phyloP scores from a whole-genome alignment of 208 protist species.

The Novymonas esmeraldas region DNA sequence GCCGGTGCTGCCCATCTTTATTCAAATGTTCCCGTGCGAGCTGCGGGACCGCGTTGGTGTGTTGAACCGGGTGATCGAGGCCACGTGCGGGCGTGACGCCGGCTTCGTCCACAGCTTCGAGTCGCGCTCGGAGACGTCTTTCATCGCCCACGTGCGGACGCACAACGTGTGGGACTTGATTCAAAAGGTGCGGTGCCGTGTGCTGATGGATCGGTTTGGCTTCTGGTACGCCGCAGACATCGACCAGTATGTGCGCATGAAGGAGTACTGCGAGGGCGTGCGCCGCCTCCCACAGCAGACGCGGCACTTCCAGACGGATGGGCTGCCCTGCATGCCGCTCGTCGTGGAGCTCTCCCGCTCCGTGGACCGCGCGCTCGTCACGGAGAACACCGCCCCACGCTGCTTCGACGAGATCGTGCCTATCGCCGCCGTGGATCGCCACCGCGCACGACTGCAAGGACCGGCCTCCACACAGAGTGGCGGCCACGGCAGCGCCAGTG shows the following conservation, averaged over 20 bases:
- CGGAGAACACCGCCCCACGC: conserved; percentile 30
- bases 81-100: conserved; percentile 31
- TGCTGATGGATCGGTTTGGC: conserved; percentile 83
- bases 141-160: conserved; percentile 66
- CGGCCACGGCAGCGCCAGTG: not conserved
- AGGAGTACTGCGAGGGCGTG: conserved; percentile 79
- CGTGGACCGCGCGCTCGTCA: conserved; percentile 28
- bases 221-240: conserved; percentile 73
- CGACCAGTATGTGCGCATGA: conserved; percentile 65
- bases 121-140: conserved; percentile 75
- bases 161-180: conserved; percentile 54
- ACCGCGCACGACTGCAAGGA: conserved; percentile 25
- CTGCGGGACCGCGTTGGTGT: conserved; percentile 57
- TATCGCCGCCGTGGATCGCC: conserved; percentile 69
- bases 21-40: conserved; percentile 88
- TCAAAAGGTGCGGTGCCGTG: conserved; percentile 66
- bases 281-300: conserved; percentile 73
- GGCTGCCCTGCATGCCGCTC: conserved; percentile 84
- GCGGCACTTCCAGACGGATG: conserved; percentile 70
- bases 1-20: conserved; percentile 49
- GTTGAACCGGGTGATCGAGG: conserved; percentile 72
- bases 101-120: conserved; percentile 60
- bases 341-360: conserved; percentile 71
- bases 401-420: conserved; percentile 65
- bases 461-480: not conserved